These are phyloP conservation scores for Colletotrichum trifolii DNA, from an alignment of 2,329 filamentous ascomycete species.

Conservation along the genomic window DNA sequence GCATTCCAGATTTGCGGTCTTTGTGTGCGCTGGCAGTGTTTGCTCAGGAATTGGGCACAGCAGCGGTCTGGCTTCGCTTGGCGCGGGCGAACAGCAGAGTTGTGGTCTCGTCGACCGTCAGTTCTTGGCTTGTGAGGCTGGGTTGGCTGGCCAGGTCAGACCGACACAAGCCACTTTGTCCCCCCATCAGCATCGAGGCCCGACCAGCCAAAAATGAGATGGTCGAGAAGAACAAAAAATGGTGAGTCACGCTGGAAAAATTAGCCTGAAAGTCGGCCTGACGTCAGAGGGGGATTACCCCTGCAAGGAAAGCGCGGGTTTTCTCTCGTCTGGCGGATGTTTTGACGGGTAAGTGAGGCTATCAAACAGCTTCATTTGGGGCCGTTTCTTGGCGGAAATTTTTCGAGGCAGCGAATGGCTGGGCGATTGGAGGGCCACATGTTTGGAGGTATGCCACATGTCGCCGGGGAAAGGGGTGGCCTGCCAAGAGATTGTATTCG, in stretches of 20 bases:
- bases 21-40: slow-evolving; percentile 7
- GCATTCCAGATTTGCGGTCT: not conserved
- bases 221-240: not conserved
- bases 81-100: slow-evolving; percentile 6
- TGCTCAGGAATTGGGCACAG: slow-evolving; percentile 1
- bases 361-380: slow-evolving; percentile 15
- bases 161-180: slow-evolving; percentile 8
- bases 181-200: not conserved
- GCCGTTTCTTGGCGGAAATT: slow-evolving; percentile 1
- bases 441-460: slow-evolving; percentile 9
- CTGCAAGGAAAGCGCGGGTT: slow-evolving; percentile 1
- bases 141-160: slow-evolving; percentile 16
- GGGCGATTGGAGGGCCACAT: not conserved
- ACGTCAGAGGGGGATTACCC: slow-evolving; percentile 19
- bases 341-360: slow-evolving; percentile 5
- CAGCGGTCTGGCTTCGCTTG: slow-evolving; percentile 23
- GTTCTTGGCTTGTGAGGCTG: slow-evolving; percentile 14
- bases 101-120: slow-evolving; percentile 3
- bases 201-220: not conserved
- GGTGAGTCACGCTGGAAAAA: not conserved
- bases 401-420: not conserved
- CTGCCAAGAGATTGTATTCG: slow-evolving; percentile 12
- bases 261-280: slow-evolving; percentile 2
- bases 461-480: slow-evolving; percentile 14
- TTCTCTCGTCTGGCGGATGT: not conserved